These are phyloP conservation scores for Triadica sebifera DNA, from an alignment of 345 rosid genomes.

Conservation along the genomic window DNA sequence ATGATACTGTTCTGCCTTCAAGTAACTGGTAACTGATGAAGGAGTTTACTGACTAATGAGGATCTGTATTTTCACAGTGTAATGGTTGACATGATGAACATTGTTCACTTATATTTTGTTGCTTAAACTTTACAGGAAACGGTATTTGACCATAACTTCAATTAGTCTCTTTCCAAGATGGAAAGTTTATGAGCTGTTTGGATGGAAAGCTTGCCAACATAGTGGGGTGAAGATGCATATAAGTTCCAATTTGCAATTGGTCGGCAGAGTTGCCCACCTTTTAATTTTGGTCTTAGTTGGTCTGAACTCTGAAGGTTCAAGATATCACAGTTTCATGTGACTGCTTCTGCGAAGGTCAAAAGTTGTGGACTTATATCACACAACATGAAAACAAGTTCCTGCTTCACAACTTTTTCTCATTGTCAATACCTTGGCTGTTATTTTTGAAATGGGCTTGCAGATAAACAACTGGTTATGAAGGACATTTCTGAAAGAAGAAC, in stretches of 20 bases:
- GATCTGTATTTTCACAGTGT: background rate
- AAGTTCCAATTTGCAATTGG: constrained; percentile 12
- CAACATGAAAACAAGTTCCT: constrained; percentile 1
- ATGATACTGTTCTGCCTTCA: background rate
- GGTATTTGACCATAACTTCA: constrained; percentile 20
- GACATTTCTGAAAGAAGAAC: constrained; percentile 2
- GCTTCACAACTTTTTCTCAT: constrained; percentile 7
- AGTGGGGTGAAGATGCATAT: constrained; percentile 20
- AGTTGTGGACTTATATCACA: constrained; percentile 4
- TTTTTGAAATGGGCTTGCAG: constrained; percentile 2
- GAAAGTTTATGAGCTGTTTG: constrained; percentile 5
- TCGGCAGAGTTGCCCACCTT: constrained; percentile 15
- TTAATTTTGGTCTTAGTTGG: constrained; percentile 25
- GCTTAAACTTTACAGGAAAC: constrained; percentile 18
- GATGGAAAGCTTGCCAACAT: constrained; percentile 11
- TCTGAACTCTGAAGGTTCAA: constrained; percentile 22
- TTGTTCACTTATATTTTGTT: background rate
- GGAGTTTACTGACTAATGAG: background rate
- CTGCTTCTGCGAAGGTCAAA: constrained; percentile 3
- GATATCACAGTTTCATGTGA: constrained; percentile 15
- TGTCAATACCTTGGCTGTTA: constrained; percentile 5
- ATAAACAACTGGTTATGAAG: constrained; percentile 7
- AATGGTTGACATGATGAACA: background rate
- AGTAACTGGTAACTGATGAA: background rate
- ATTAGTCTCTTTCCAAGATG: constrained; percentile 12